These are phyloP conservation scores for Wickerhamiella sergipiensis DNA, from an alignment of 805 yeast genomes.

Conservation along the genomic window DNA sequence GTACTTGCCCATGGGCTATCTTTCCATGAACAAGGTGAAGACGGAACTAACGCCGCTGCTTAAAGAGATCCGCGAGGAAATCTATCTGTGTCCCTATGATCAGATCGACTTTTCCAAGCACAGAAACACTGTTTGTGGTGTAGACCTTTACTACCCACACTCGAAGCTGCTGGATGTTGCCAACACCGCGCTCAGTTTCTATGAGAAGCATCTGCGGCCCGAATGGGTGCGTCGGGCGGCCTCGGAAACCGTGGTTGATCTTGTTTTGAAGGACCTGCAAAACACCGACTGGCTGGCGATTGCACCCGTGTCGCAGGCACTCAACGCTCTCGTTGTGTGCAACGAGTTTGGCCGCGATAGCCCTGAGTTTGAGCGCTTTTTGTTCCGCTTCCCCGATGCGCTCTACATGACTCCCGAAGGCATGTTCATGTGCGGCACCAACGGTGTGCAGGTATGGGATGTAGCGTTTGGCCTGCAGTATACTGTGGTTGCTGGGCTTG, in stretches of 20 bases:
- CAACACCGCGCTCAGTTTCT: conserved; percentile 45
- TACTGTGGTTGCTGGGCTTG: conserved; percentile 64
- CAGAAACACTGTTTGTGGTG: conserved; percentile 78
- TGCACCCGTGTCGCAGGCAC: conserved; percentile 88
- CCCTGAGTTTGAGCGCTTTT: conserved; percentile 38
- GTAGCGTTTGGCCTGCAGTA: conserved; percentile 83
- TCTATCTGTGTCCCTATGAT: conserved; percentile 55
- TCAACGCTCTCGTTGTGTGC: conserved; percentile 60
- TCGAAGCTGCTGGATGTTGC: conserved; percentile 47
- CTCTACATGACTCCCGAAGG: conserved; percentile 83
- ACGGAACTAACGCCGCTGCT: conserved; percentile 56
- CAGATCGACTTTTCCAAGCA: conserved; percentile 52
- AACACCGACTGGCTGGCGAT: conserved; percentile 76
- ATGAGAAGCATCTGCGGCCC: conserved; percentile 67
- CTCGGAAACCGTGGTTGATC: conserved; percentile 40
- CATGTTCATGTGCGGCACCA: conserved; percentile 88
- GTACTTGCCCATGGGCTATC: conserved; percentile 73
- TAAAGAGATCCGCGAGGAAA: conserved; percentile 55
- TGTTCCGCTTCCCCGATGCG: conserved; percentile 56
- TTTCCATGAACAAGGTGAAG: conserved; percentile 41
- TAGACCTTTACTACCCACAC: conserved; percentile 91
- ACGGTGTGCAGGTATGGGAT: conserved; percentile 97
- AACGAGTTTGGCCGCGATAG: conserved; percentile 61
- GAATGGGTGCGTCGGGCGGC: conserved; percentile 46
- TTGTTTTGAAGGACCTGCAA: conserved; percentile 56